A percentile compares a stretch with the other conserved stretches of the same genome.
phyloP scores from a whole-genome alignment of 164 flowering plant genomes.

The Tetrastigma voinierianum region DNA sequence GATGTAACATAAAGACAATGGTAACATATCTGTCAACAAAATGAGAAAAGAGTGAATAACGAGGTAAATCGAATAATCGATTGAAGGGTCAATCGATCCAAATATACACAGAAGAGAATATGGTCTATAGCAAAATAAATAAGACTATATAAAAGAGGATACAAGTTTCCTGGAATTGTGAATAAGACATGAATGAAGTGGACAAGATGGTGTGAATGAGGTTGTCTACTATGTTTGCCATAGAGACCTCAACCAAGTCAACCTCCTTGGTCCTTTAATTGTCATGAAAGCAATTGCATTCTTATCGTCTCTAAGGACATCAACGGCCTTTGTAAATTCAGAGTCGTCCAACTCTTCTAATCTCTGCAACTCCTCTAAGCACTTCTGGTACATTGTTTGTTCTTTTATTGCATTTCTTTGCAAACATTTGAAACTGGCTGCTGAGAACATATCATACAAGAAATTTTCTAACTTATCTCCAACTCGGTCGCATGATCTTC shows the following conservation, averaged over 20 bases:
- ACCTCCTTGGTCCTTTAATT: constrained; percentile 20
- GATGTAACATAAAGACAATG: too few species aligned
- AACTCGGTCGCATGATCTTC: constrained; percentile 9
- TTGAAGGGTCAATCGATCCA: too few species aligned
- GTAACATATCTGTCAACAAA: too few species aligned
- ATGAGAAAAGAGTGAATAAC: too few species aligned
- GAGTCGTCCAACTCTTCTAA: constrained; percentile 22
- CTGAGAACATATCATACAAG: constrained; percentile 14
- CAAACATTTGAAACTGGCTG: constrained; percentile 10
- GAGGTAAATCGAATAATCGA: too few species aligned
- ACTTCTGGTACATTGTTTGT: constrained; percentile 12
- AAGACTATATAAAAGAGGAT: too few species aligned
- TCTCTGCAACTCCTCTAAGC: constrained; percentile 28
- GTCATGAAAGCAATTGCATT: constrained; percentile 31
- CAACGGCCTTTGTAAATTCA: constrained; percentile 23
- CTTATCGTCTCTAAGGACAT: constrained; percentile 25
- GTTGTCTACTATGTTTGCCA: constrained; percentile 10
- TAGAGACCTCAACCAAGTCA: constrained; percentile 24
- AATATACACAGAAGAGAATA: too few species aligned
- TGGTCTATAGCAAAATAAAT: too few species aligned
- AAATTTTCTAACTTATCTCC: constrained; percentile 16
- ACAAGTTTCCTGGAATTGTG: too few species aligned
- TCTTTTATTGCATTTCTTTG: constrained; percentile 10
- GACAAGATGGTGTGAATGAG: too few species aligned
- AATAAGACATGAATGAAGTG: too few species aligned